Evolutionary conservation across 1,139 yeast species (phyloP).

Genomic region (Yamadazyma aaseri): DNA sequence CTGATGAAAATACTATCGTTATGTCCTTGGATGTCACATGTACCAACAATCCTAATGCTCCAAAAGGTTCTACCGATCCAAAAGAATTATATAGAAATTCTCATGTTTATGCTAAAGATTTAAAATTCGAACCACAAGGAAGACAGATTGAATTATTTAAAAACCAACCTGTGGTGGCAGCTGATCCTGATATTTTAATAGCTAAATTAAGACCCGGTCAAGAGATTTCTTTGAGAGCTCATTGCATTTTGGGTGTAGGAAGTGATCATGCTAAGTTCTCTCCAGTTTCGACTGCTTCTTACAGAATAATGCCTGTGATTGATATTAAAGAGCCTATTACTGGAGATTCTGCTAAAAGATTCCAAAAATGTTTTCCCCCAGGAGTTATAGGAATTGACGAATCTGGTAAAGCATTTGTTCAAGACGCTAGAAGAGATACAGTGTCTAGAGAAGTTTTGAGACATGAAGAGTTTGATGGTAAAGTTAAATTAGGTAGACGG

Average conservation of each 20-base stretch:
- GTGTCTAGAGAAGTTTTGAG: conserved; percentile 95
- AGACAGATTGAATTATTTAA: conserved; percentile 71
- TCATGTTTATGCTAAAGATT: conserved; percentile 82
- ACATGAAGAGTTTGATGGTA: conserved; percentile 85
- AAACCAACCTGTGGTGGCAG: conserved; percentile 68
- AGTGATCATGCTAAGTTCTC: conserved; percentile 96
- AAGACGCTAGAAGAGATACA: conserved; percentile 90
- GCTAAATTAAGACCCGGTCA: conserved; percentile 97
- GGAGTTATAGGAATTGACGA: conserved; percentile 83
- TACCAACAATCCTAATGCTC: conserved; percentile 81
- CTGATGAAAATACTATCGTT: conserved; percentile 87
- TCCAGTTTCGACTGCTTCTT: conserved; percentile 97
- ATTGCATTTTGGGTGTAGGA: conserved; percentile 89
- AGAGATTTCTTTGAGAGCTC: conserved; percentile 86
- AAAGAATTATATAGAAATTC: conserved; percentile 79
- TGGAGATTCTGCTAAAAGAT: conserved; percentile 75
- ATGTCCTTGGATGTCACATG: conserved; percentile 80
- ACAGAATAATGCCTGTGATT: conserved; percentile 90
- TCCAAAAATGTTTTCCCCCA: conserved; percentile 86
- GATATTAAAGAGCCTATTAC: conserved; percentile 70
- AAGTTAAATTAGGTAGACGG: conserved; percentile 85
- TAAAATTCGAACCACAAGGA: conserved; percentile 91
- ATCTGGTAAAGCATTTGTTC: conserved; percentile 72
- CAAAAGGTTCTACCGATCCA: conserved; percentile 78
- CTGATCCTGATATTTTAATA: conserved; percentile 83